phyloP scores from a whole-genome alignment of 768 basidiomycete species.

The Trametes cubensis region DNA sequence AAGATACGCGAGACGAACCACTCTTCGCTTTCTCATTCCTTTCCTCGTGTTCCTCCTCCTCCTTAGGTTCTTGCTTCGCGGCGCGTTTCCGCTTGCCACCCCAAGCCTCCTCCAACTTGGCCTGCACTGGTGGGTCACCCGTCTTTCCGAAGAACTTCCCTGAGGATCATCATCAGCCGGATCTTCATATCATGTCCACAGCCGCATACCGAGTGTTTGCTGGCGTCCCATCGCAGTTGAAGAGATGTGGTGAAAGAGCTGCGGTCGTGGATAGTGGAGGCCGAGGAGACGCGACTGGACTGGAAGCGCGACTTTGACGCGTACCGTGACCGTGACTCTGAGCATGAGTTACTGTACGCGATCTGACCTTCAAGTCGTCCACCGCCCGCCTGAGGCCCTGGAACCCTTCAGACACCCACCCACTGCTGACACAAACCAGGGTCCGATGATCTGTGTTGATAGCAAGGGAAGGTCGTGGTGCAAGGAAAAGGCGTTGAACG shows the following conservation, averaged over 20 bases:
- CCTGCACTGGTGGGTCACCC: slow-evolving; percentile 70
- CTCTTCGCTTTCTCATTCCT: slow-evolving; percentile 1
- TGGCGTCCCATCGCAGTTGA: slow-evolving; percentile 62
- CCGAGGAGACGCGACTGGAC: slow-evolving; percentile 21
- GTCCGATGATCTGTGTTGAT: no score
- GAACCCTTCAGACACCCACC: not conserved
- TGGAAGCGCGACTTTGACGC: slow-evolving; percentile 26
- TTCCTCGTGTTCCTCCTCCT: slow-evolving; percentile 26
- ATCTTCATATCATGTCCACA: not conserved
- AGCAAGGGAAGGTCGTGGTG: not conserved
- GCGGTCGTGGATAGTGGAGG: slow-evolving; percentile 13
- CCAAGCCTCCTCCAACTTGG: slow-evolving; percentile 81
- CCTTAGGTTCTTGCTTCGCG: slow-evolving; percentile 28
- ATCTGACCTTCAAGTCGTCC: not conserved
- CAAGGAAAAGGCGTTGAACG: not conserved
- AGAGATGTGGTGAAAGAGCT: slow-evolving; percentile 10
- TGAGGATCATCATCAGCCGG: slow-evolving; percentile 31
- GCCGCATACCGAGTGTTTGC: slow-evolving; percentile 64
- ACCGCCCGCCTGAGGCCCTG: not conserved
- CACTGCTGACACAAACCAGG: no score
- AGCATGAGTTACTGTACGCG: slow-evolving; percentile 31
- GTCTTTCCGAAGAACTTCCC: slow-evolving; percentile 83
- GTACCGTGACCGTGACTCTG: slow-evolving; percentile 31
- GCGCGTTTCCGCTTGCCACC: slow-evolving; percentile 47
- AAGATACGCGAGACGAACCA: not conserved